A percentile compares a stretch with the other conserved stretches of the same genome.
phyloP scores from a whole-genome alignment of 441 rosid genomes.

The Pelargonium fulgidum region DNA sequence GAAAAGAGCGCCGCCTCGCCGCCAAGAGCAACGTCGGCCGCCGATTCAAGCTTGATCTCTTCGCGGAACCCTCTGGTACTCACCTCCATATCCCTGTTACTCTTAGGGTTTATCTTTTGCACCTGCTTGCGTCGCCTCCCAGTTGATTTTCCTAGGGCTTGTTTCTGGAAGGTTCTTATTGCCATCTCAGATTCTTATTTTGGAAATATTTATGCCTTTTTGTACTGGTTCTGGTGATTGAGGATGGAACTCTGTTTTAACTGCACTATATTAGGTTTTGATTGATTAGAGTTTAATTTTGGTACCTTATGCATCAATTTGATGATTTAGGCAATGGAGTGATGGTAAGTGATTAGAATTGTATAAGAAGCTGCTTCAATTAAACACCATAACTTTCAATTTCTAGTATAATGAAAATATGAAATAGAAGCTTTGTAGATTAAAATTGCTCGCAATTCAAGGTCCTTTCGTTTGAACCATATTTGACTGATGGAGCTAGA shows the following conservation, averaged over 20 bases:
- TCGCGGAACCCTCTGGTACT: conserved; percentile 96
- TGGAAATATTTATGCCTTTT: neutral
- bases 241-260: neutral
- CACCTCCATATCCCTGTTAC: neutral
- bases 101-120: conserved; percentile 2
- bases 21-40: conserved; percentile 73
- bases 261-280: neutral
- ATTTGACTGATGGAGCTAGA: no score
- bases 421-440: no score
- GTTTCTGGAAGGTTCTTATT: neutral
- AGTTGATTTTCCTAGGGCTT: neutral
- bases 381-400: no score
- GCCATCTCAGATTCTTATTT: neutral
- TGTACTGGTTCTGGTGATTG: neutral
- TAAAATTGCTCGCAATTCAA: no score
- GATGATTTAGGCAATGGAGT: no score
- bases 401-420: no score
- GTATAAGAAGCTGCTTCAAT: no score
- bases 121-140: neutral
- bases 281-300: neutral
- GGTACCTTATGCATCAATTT: no score
- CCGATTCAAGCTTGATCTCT: conserved; percentile 92
- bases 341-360: no score
- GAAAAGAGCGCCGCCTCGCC: conserved; percentile 85
- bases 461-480: no score